Percentiles rank a stretch among this genome's conserved stretches.
Evolutionary conservation across 192 early-diverging fungal genomes (phyloP).

Genomic region (Funneliformis geosporum): DNA sequence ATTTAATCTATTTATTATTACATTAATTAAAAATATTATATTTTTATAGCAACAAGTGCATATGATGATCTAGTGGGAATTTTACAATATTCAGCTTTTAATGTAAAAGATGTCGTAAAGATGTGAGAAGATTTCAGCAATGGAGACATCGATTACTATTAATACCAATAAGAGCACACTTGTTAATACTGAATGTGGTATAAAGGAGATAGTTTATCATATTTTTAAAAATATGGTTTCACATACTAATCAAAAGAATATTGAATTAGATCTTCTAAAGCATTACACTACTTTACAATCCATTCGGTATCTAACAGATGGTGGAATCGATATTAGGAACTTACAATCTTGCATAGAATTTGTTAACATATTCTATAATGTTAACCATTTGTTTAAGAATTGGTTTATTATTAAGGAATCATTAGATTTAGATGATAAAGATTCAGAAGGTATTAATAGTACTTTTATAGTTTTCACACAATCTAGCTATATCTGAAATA

Average conservation of each 20-base stretch:
- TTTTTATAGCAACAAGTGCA: no score
- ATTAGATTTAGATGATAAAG: background rate
- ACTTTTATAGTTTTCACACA: background rate
- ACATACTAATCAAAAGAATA: background rate
- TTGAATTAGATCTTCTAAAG: background rate
- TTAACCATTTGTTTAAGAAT: background rate
- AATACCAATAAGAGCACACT: no score
- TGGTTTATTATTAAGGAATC: background rate
- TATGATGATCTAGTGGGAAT: no score
- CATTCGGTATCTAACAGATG: background rate
- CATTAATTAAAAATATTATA: no score
- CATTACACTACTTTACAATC: background rate
- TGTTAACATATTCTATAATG: no score
- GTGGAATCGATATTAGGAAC: background rate
- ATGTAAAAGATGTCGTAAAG: no score
- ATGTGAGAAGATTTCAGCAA: no score
- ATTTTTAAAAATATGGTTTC: background rate
- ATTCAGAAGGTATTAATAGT: background rate
- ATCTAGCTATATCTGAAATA: background rate
- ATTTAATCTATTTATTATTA: no score
- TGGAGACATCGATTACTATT: no score
- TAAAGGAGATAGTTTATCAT: background rate
- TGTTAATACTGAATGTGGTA: no score
- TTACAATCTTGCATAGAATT: background rate
- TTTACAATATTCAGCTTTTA: no score